Base-by-base conservation (phyloP, 208 protist species). In the Plasmodiophora brassicae region DNA sequence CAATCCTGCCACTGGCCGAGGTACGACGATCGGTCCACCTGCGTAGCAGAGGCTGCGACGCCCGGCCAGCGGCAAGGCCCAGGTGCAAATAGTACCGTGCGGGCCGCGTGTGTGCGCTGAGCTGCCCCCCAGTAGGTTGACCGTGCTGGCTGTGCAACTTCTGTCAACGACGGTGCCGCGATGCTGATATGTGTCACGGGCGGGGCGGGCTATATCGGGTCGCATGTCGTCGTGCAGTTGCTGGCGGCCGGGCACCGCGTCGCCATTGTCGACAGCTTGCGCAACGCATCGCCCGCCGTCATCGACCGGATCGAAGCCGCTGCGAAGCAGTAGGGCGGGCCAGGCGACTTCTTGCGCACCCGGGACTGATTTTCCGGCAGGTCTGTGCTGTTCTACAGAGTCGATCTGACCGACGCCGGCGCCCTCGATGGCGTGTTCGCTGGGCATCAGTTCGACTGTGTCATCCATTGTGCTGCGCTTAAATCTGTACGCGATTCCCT, bases 141-240 rank as follows among this genome's bases (percentile, higher is more conserved):
- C n/a, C n/a, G n/a, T n/a, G n/a, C n/a, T n/a, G n/a, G n/a, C n/a
- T n/a, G n/a, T n/a, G n/a, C n/a, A n/a, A n/a, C n/a, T n/a, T n/a
- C n/a, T n/a, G n/a, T n/a, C n/a, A n/a, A n/a, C n/a, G n/a, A n/a
- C n/a, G n/a, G n/a, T n/a, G n/a, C n/a, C n/a, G 50, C 50, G 50
- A 57, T 83, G 71, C 32, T 50, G 0, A 71, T 88, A 14, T 71
- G 65, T 14, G 10, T 88, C 5, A 90, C 89, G 1, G 89, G 89
- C 50, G 89, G 89, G 14, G 89, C 46, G 0, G 89, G 89, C n/a
- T 91, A 91, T 83, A 90, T 91, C 57, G 89, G 89, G 25, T 85
- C 45, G 36, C 89, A 91, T 71, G 90, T 86, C 28, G 54, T 39
- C 36, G 88, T 91, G 35, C 83, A 87, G 71, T 46, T 91, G 14